A percentile compares a stretch with the other conserved stretches of the same genome.
phyloP scores from a whole-genome alignment of 371 early-diverging fungal species.

The Mucor lusitanicus region DNA sequence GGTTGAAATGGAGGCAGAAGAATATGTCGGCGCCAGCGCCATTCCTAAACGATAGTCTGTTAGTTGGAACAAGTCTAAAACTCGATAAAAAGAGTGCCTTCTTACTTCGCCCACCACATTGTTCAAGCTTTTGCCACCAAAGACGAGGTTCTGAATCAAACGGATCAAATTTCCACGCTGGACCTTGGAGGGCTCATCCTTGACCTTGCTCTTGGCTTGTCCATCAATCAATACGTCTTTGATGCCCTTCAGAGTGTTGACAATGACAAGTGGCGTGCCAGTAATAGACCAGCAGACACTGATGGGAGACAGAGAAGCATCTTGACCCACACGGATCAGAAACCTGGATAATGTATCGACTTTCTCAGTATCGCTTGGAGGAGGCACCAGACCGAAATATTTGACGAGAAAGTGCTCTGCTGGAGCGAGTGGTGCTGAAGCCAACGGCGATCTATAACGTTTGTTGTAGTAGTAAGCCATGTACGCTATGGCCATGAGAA shows the following conservation, averaged over 20 bases:
- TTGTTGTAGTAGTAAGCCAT: slow-evolving; percentile 18
- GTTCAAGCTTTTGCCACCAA: slow-evolving; percentile 50
- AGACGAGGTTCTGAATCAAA: slow-evolving; percentile 45
- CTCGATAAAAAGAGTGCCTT: neutral
- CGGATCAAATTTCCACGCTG: slow-evolving; percentile 47
- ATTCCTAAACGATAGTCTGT: slow-evolving; percentile 30
- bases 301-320: slow-evolving; percentile 29
- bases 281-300: slow-evolving; percentile 46
- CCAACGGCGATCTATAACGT: slow-evolving; percentile 31
- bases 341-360: slow-evolving; percentile 39
- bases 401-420: slow-evolving; percentile 32
- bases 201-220: slow-evolving; percentile 29
- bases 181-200: slow-evolving; percentile 22
- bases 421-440: slow-evolving; percentile 30
- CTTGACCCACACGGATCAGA: slow-evolving; percentile 39
- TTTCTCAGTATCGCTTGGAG: slow-evolving; percentile 31
- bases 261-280: slow-evolving; percentile 42
- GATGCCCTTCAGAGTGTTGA: slow-evolving; percentile 43
- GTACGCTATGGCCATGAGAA: neutral
- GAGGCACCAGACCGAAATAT: slow-evolving; percentile 45
- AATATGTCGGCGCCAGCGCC: slow-evolving; percentile 54
- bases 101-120: slow-evolving; percentile 49
- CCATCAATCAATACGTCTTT: slow-evolving; percentile 50
- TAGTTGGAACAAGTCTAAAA: neutral
- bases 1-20: slow-evolving; percentile 50